Conservation (phyloP, 371 early-diverging fungal genomes). For the Chytridium lagenaria region DNA sequence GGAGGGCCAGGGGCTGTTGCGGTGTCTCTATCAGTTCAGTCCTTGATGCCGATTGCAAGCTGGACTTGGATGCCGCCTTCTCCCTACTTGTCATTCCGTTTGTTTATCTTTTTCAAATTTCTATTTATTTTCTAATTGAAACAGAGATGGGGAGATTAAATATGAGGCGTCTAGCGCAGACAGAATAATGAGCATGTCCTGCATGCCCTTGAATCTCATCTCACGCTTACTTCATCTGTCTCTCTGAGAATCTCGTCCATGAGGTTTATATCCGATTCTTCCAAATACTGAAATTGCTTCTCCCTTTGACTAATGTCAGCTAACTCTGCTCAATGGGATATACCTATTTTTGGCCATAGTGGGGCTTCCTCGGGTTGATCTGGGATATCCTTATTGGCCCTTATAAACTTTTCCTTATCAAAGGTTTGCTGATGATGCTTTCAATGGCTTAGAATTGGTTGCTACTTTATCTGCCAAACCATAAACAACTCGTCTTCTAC, state of each 20-base stretch:
- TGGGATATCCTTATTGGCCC: conserved; percentile 25
- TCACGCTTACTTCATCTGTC: neutral
- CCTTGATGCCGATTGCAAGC: neutral
- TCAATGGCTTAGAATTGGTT: too few relatives aligned
- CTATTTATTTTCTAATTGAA: neutral
- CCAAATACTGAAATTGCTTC: conserved; percentile 25
- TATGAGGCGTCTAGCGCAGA: neutral
- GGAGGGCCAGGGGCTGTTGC: too few relatives aligned
- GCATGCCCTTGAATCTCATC: neutral
- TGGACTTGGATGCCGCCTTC: conserved; percentile 2
- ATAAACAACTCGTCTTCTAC: too few relatives aligned
- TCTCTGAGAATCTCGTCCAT: conserved; percentile 25
- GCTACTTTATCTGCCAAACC: too few relatives aligned
- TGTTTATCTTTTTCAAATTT: neutral
- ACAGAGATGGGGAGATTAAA: neutral
- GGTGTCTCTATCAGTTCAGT: neutral
- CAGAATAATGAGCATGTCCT: neutral
- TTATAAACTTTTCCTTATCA: conserved; percentile 31
- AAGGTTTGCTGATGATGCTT: neutral
- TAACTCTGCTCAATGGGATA: too few relatives aligned
- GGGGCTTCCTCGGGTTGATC: too few relatives aligned
- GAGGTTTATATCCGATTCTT: conserved; percentile 18
- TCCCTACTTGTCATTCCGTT: neutral
- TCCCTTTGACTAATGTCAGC: too few relatives aligned
- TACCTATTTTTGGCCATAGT: too few relatives aligned